Evolutionary conservation across 2,329 filamentous ascomycete genomes (phyloP).

Genomic region (Lachnellula arida): DNA sequence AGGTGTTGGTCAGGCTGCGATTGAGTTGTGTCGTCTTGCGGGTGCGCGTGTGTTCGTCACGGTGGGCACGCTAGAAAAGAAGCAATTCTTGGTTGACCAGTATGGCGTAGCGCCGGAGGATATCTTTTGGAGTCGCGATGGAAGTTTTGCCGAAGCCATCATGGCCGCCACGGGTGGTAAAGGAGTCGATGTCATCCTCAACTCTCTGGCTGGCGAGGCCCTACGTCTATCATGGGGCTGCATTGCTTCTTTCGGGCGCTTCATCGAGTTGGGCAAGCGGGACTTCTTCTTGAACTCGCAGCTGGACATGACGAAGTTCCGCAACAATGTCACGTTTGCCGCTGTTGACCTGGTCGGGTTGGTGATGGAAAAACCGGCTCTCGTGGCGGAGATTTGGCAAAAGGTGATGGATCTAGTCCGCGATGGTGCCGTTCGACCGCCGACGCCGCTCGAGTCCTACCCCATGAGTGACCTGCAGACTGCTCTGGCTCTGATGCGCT

Average conservation of each 20-base stretch:
- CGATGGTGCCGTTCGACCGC: too few species aligned
- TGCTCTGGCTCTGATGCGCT: too few species aligned
- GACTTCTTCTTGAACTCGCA: slow-evolving; percentile 26
- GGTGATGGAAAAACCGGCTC: too few species aligned
- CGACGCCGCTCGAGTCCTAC: too few species aligned
- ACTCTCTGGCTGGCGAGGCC: slow-evolving; percentile 23
- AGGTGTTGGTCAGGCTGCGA: slow-evolving; percentile 31
- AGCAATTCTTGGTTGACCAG: slow-evolving; percentile 10
- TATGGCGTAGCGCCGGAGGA: slow-evolving; percentile 5
- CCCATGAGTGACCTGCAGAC: too few species aligned
- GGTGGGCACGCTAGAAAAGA: slow-evolving; percentile 9
- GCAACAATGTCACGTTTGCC: slow-evolving; percentile 36
- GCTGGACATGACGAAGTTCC: slow-evolving; percentile 34
- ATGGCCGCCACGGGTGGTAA: slow-evolving; percentile 14
- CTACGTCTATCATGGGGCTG: slow-evolving; percentile 29
- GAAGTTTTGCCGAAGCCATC: slow-evolving; percentile 12
- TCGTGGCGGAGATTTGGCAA: too few species aligned
- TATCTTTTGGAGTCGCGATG: slow-evolving; percentile 10
- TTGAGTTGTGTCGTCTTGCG: slow-evolving; percentile 25
- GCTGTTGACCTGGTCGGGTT: slow-evolving; percentile 30
- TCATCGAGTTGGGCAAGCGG: slow-evolving; percentile 36
- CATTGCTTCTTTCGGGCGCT: slow-evolving; percentile 33
- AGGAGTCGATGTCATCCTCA: slow-evolving; percentile 28
- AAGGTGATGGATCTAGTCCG: too few species aligned
- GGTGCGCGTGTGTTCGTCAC: slow-evolving; percentile 30